A percentile compares a stretch with the other conserved stretches of the same genome.
phyloP scores from a whole-genome alignment of 2,329 filamentous ascomycete species.

The Penicillium sp. region DNA sequence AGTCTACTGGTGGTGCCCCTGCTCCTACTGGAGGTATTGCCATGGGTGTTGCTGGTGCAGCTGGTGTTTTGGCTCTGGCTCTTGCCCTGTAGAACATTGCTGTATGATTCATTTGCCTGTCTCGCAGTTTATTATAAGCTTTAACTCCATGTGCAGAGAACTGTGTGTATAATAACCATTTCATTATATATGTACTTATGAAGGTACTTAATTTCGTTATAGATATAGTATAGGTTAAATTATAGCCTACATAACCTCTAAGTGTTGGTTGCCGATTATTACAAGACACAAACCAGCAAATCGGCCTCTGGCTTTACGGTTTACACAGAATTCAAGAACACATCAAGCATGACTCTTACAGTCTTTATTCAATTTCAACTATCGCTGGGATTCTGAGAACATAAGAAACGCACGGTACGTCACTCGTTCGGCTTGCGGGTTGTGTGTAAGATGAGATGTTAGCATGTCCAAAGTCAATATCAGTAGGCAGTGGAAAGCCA shows the following conservation, averaged over 20 bases:
- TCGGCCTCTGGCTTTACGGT: background rate
- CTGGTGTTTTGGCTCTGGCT: slow-evolving; percentile 27
- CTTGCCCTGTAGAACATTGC: slow-evolving; percentile 24
- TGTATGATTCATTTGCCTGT: background rate
- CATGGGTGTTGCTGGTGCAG: slow-evolving; percentile 25
- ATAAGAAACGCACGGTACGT: accelerated
- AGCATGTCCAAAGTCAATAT: background rate
- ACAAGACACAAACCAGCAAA: background rate
- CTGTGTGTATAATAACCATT: background rate
- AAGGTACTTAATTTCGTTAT: background rate
- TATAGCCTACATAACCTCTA: background rate
- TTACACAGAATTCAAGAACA: background rate
- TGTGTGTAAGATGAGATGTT: background rate
- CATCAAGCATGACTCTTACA: background rate
- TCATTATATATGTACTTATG: background rate
- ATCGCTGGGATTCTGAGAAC: background rate
- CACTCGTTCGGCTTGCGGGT: no score
- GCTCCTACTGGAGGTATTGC: slow-evolving; percentile 25
- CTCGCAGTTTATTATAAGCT: background rate
- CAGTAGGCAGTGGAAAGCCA: no score
- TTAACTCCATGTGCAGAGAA: no score
- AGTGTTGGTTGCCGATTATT: no score
- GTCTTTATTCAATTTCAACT: no score
- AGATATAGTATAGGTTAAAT: background rate
- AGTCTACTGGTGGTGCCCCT: slow-evolving; percentile 26